phyloP scores from a whole-genome alignment of 176 grass and related monocot species.

The Phragmites australis region DNA sequence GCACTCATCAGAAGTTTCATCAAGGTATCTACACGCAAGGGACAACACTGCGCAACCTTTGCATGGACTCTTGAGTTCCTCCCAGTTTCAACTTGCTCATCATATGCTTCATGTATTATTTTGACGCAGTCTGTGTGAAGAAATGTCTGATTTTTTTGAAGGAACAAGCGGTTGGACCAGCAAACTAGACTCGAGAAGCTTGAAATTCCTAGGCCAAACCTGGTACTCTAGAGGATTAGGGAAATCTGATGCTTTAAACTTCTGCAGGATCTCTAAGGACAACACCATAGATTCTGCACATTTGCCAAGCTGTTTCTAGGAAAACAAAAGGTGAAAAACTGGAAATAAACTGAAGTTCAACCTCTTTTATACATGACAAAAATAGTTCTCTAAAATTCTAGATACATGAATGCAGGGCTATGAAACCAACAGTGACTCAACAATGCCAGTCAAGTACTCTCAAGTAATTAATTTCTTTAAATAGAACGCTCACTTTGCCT shows the following conservation, averaged over 20 bases:
- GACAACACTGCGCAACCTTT: slow-evolving; percentile 50
- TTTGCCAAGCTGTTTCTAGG: slow-evolving; percentile 65
- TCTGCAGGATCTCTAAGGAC: slow-evolving; percentile 76
- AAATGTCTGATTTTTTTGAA: slow-evolving; percentile 59
- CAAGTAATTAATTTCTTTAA: slow-evolving; percentile 3
- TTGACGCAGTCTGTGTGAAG: slow-evolving; percentile 51
- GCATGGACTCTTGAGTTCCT: slow-evolving; percentile 80
- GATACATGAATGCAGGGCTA: neutral
- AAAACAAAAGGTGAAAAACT: slow-evolving; percentile 6
- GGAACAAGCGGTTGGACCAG: slow-evolving; percentile 73
- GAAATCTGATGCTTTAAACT: slow-evolving; percentile 83
- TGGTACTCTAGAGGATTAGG: slow-evolving; percentile 54
- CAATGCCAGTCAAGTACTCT: neutral
- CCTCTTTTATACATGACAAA: neutral
- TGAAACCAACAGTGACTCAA: neutral
- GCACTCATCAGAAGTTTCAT: slow-evolving; percentile 59
- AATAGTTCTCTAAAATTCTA: neutral
- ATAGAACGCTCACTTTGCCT: neutral
- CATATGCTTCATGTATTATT: slow-evolving; percentile 61
- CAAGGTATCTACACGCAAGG: slow-evolving; percentile 55
- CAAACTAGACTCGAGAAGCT: slow-evolving; percentile 77
- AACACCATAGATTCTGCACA: slow-evolving; percentile 71
- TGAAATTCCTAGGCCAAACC: slow-evolving; percentile 74
- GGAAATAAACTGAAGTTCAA: slow-evolving; percentile 14
- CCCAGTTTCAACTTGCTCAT: slow-evolving; percentile 58